Percentiles rank a stretch among this genome's conserved stretches.
phyloP scores from a whole-genome alignment of 495 filamentous ascomycete genomes.

The Antarctomyces pellizariae region DNA sequence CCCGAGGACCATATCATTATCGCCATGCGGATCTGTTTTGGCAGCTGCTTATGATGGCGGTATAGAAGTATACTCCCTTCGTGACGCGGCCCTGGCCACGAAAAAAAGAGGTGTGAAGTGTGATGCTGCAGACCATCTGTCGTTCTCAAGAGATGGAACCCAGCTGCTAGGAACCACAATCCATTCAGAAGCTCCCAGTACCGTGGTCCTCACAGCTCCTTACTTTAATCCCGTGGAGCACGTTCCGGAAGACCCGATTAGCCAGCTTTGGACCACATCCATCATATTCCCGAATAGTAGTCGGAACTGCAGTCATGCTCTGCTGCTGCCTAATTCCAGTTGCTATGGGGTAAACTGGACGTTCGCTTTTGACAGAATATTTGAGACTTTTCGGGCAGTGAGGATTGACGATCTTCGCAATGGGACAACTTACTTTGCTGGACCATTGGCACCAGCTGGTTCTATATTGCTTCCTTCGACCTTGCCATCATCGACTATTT shows the following conservation, averaged over 20 bases:
- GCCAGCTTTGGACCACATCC: conserved; percentile 70
- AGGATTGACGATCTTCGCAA: conserved; percentile 49
- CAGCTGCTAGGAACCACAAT: conserved; percentile 66
- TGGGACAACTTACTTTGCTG: conserved; percentile 64
- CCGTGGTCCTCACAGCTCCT: conserved; percentile 59
- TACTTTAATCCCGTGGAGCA: conserved; percentile 41
- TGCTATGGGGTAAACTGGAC: conserved; percentile 57
- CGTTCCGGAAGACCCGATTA: conserved; percentile 39
- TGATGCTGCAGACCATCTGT: conserved; percentile 48
- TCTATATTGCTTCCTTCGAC: conserved; percentile 36
- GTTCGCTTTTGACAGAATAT: conserved; percentile 53
- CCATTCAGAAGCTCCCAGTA: conserved; percentile 35
- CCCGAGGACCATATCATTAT: conserved; percentile 55
- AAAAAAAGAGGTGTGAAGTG: conserved; percentile 65
- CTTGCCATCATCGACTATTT: conserved; percentile 37
- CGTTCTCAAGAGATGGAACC: conserved; percentile 64
- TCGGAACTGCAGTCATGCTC: conserved; percentile 52
- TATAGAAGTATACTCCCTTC: conserved; percentile 65
- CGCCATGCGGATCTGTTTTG: conserved; percentile 57
- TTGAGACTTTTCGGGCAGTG: conserved; percentile 56
- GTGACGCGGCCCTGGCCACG: conserved; percentile 32
- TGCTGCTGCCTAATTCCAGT: conserved; percentile 41
- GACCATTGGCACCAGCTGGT: conserved; percentile 26
- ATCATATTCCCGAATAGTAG: conserved; percentile 66
- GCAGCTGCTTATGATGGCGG: conserved; percentile 72